Evolutionary conservation across 139 green algal genomes (phyloP).

Genomic region (Pleodorina starrii): DNA sequence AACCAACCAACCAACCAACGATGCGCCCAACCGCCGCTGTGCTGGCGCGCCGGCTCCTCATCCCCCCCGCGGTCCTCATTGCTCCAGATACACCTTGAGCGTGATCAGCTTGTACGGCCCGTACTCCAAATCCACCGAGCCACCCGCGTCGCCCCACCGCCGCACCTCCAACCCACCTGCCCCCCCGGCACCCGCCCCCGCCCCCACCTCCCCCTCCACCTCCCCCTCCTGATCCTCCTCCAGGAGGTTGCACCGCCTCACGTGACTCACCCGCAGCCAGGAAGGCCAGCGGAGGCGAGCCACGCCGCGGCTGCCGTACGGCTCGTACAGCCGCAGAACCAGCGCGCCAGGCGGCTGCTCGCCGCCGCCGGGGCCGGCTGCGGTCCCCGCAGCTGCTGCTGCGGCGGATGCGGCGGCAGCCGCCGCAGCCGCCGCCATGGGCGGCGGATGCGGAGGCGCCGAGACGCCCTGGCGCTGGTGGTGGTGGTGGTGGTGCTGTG

Average conservation of each 20-base stretch:
- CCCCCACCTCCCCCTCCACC: not conserved
- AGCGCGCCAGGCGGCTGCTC: not conserved
- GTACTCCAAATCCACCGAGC: conserved; percentile 42
- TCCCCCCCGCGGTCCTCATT: not conserved
- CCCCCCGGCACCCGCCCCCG: not conserved
- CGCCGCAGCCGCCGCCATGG: not conserved
- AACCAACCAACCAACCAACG: too few species aligned
- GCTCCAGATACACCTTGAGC: conserved; percentile 37
- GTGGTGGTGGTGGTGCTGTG: not conserved
- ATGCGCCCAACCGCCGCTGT: too few species aligned
- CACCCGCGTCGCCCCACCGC: not conserved
- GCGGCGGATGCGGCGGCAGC: not conserved
- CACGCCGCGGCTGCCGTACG: conserved; percentile 39
- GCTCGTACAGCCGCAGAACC: conserved; percentile 57
- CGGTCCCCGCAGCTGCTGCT: not conserved
- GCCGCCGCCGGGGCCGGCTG: not conserved
- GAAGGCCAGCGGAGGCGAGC: not conserved
- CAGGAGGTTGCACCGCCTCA: conserved; percentile 28
- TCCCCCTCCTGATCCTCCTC: conserved; percentile 16
- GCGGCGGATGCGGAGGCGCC: not conserved
- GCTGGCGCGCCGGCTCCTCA: too few species aligned
- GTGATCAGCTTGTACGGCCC: conserved; percentile 30
- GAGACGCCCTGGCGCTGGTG: too few species aligned
- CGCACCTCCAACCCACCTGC: not conserved
- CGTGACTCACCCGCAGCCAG: conserved; percentile 23